A percentile compares a stretch with the other conserved stretches of the same genome.
phyloP scores from a whole-genome alignment of 2,329 filamentous ascomycete genomes.

The Exophiala sp. region DNA sequence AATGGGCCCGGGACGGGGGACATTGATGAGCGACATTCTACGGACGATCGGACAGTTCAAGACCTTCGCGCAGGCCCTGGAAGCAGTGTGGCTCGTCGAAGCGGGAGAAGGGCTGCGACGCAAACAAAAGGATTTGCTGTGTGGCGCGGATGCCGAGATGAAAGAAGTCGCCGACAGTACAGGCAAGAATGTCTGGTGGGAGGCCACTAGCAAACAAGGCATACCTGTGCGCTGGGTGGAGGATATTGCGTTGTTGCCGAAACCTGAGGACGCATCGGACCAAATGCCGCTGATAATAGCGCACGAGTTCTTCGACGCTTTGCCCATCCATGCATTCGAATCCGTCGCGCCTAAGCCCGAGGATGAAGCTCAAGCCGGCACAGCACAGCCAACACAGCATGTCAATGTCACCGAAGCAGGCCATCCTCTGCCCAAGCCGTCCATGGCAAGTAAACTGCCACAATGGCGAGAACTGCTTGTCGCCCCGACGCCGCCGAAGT shows the following conservation, averaged over 20 bases:
- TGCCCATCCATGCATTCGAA: conserved; percentile 93
- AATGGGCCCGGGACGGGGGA: conserved; percentile 87
- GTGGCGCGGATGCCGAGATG: conserved; percentile 65
- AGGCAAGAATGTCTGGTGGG: conserved; percentile 51
- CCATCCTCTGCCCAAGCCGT: conserved; percentile 26
- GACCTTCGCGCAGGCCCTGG: conserved; percentile 66
- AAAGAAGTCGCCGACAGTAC: conserved; percentile 46
- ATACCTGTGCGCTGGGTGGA: conserved; percentile 72
- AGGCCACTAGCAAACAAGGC: conserved; percentile 68
- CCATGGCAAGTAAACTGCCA: conserved; percentile 40
- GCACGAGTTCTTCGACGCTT: conserved; percentile 96
- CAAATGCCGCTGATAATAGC: conserved; percentile 89
- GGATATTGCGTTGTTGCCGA: conserved; percentile 74
- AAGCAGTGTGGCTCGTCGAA: conserved; percentile 89
- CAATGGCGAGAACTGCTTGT: conserved; percentile 84
- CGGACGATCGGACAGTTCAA: conserved; percentile 81
- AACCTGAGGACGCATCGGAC: conserved; percentile 54
- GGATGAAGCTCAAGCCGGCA: conserved; percentile 36
- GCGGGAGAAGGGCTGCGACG: conserved; percentile 74
- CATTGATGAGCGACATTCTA: conserved; percentile 93
- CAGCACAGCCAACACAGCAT: conserved; percentile 35
- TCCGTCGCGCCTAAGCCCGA: conserved; percentile 53
- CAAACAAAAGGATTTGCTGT: conserved; percentile 75
- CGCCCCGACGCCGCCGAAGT: conserved; percentile 56
- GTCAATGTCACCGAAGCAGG: conserved; percentile 31